Base-by-base conservation (phyloP, 2,329 filamentous ascomycete genomes). In the Trichoderma semiorbis region DNA sequence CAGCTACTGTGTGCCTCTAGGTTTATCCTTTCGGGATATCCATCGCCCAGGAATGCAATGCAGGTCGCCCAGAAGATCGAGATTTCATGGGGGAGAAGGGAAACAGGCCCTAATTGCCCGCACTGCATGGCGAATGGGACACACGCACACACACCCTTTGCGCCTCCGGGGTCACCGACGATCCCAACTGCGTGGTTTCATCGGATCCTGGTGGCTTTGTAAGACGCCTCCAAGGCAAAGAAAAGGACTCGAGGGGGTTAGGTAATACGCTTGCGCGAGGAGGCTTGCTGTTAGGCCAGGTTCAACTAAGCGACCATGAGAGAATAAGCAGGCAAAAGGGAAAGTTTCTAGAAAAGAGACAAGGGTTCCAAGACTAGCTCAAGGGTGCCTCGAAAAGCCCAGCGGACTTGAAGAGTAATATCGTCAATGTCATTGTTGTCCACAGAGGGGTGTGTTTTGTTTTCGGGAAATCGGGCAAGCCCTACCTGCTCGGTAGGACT, bases 341-440 rank as follows among this genome's bases (percentile, higher is more conserved):
- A 69, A 69, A 32, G 26, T 34, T 69, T 69, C 65, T 60, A 60
- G 65, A 69, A 69, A 18, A 69, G 55, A 21, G 10, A 32, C 65
- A 61, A 30, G 65, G 65, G 32, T 60, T 10, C 16, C 18, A 32
- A 16, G 28, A 14, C 7, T 32, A 32, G 65, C 65, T 18, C 34
- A 58, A 39, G 50, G 53, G 18, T 43, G 18, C 30, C 55, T 47
- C 34, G 36, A 69, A 61, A 28, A 30, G n/a, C 47, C 28, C 36
- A 32, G 36, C 30, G 21, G 65, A 50, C 26, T 32, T 47, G 55
- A 47, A 55, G 34, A 43, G 55, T n/a, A 30, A 32, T 50, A 47
- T 60, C 55, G 18, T 69, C 55, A 58, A 8, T 58, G 65, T 34
- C 5, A 34, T 26, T 18, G 60, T 47, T n/a, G 43, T 50, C n/a